A percentile compares a stretch with the other conserved stretches of the same genome.
Conservation (phyloP, 192 early-diverging fungal genomes). For the Mortierella alpina region DNA sequence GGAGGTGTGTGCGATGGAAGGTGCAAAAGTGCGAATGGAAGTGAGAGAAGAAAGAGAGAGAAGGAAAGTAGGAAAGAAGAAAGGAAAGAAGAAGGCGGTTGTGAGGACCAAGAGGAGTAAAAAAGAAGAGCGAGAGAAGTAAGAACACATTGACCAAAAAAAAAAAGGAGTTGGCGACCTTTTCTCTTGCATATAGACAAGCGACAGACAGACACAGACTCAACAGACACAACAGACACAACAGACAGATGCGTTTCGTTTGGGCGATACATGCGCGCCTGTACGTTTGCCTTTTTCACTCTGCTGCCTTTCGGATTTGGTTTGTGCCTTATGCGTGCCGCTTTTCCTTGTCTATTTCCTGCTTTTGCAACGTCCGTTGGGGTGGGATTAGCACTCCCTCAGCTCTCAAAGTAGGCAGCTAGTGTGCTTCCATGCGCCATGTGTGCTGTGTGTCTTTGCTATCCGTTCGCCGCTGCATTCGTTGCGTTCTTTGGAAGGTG, state of each 20-base stretch:
- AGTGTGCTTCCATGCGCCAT: no score
- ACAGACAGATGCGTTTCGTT: neutral
- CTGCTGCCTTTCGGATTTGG: neutral
- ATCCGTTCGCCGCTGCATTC: no score
- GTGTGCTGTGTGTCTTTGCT: no score
- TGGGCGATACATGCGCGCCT: neutral
- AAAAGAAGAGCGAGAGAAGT: slow-evolving; percentile 1
- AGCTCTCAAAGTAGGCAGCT: no score
- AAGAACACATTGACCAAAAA: slow-evolving; percentile 2
- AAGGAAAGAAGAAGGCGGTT: neutral
- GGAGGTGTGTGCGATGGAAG: neutral
- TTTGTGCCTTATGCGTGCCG: neutral
- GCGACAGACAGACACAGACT: no score
- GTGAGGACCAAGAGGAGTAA: neutral
- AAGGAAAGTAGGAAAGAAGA: slow-evolving; percentile 1
- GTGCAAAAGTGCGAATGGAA: neutral
- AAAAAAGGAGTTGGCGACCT: neutral
- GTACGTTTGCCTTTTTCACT: neutral
- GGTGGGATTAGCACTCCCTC: no score
- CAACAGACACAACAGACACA: neutral
- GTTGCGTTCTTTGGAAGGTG: no score
- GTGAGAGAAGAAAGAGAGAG: slow-evolving; percentile 7
- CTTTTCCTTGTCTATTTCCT: slow-evolving; percentile 20
- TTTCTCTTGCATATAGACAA: no score
- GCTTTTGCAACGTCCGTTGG: neutral